A percentile compares a stretch with the other conserved stretches of the same genome.
These are phyloP conservation scores for Paulownia fortunei DNA, from an alignment of 257 asterid genomes.

Conservation along the genomic window DNA sequence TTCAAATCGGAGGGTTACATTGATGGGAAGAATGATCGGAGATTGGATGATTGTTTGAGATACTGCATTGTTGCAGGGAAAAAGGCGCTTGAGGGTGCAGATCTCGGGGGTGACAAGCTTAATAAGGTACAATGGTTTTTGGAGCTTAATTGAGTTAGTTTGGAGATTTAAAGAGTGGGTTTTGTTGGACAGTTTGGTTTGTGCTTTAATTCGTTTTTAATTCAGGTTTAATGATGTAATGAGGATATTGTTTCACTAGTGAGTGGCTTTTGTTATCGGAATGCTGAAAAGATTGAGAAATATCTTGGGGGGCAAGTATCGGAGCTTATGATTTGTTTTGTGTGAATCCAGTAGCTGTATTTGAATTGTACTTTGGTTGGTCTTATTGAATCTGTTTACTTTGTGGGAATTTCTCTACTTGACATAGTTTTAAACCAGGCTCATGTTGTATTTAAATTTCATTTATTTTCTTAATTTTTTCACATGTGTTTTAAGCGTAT, in stretches of 20 bases:
- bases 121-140: constrained; percentile 39
- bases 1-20: constrained; percentile 55
- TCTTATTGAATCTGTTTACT: neutral
- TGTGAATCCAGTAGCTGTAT: neutral
- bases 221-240: constrained; percentile 12
- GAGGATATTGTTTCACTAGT: neutral
- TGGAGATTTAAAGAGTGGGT: neutral
- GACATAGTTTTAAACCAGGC: neutral
- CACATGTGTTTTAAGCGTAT: neutral
- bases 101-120: constrained; percentile 56
- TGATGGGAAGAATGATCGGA: constrained; percentile 64
- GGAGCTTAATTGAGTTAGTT: constrained; percentile 20
- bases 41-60: constrained; percentile 58
- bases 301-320: neutral
- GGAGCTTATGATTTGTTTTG: neutral
- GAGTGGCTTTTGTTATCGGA: constrained; percentile 11
- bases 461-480: neutral
- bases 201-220: neutral
- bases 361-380: neutral
- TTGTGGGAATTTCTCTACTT: neutral
- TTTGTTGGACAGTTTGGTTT: neutral
- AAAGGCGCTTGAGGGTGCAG: constrained; percentile 56
- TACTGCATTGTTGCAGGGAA: constrained; percentile 67
- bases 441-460: neutral
- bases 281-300: constrained; percentile 10